Evolutionary conservation across 2,329 filamentous ascomycete genomes (phyloP).

Genomic region (Talaromyces sp.): DNA sequence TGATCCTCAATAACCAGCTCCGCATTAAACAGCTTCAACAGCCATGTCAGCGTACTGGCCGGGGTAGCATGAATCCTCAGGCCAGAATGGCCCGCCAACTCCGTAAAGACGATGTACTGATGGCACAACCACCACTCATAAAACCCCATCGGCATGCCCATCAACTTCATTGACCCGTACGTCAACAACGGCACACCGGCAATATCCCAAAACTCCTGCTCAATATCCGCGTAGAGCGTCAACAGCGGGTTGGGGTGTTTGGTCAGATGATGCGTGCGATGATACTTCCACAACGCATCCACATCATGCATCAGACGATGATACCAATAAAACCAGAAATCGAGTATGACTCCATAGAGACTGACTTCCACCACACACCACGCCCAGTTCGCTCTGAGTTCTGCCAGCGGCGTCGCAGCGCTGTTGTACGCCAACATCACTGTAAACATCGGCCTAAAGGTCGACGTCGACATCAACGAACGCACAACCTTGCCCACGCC

Average conservation of each 20-base stretch:
- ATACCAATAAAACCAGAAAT: constrained; percentile 46
- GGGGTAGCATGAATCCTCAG: constrained; percentile 34
- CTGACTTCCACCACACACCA: constrained; percentile 37
- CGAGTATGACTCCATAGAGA: constrained; percentile 39
- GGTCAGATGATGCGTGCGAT: constrained; percentile 42
- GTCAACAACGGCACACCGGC: constrained; percentile 37
- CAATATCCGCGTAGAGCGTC: constrained; percentile 37
- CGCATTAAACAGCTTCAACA: constrained; percentile 30
- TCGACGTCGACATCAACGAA: constrained; percentile 30
- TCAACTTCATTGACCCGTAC: constrained; percentile 30
- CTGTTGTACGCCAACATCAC: constrained; percentile 26
- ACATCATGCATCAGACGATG: constrained; percentile 40
- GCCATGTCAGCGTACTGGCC: constrained; percentile 30
- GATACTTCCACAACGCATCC: constrained; percentile 37
- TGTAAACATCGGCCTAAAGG: constrained; percentile 28
- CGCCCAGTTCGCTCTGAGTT: constrained; percentile 24
- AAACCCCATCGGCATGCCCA: constrained; percentile 42
- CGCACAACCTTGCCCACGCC: constrained; percentile 30
- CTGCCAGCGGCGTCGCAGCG: constrained; percentile 19
- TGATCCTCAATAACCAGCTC: constrained; percentile 42
- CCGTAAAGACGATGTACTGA: constrained; percentile 41
- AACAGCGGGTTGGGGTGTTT: constrained; percentile 42
- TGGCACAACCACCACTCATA: constrained; percentile 46
- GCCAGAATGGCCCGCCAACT: constrained; percentile 40
- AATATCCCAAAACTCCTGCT: constrained; percentile 41